Conservation (phyloP, 1,284 basidiomycete species). For the Melampsora abietis-canadensis region DNA sequence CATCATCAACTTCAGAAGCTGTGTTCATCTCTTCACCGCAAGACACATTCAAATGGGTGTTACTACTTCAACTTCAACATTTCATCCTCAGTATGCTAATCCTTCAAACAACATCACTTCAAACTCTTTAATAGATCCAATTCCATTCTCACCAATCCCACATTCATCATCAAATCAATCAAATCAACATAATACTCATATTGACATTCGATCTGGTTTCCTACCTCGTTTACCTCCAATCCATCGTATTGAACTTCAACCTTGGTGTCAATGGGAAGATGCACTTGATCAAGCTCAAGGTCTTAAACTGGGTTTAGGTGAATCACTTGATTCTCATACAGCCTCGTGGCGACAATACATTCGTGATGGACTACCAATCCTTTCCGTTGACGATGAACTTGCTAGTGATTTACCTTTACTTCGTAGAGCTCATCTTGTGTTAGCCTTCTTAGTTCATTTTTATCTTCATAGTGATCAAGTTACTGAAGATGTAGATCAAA, state of each 20-base stretch:
- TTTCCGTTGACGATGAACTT: conserved; percentile 1
- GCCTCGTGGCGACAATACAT: background rate
- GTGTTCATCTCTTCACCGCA: too few relatives aligned
- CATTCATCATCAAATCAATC: too few relatives aligned
- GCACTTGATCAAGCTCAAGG: conserved; percentile 25
- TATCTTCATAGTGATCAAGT: conserved; percentile 70
- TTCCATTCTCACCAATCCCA: too few relatives aligned
- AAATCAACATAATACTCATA: too few relatives aligned
- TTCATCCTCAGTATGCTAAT: too few relatives aligned
- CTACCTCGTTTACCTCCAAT: background rate
- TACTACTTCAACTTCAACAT: too few relatives aligned
- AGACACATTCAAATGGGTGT: too few relatives aligned
- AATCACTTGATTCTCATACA: conserved; percentile 3
- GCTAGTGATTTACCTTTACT: conserved; percentile 55
- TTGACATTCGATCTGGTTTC: conserved; percentile 8
- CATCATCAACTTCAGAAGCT: too few relatives aligned
- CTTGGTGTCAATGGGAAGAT: conserved; percentile 22
- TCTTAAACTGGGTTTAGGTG: conserved; percentile 15
- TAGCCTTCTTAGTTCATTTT: conserved; percentile 80
- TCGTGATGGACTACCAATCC: too few relatives aligned
- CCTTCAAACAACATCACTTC: too few relatives aligned
- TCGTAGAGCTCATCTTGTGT: conserved; percentile 77
- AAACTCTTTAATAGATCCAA: too few relatives aligned
- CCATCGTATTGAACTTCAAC: background rate
- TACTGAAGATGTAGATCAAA: too few relatives aligned